Percentiles rank a stretch among this genome's conserved stretches.
These are phyloP conservation scores for Geum urbanum DNA, from an alignment of 306 rosid genomes.

Conservation along the genomic window DNA sequence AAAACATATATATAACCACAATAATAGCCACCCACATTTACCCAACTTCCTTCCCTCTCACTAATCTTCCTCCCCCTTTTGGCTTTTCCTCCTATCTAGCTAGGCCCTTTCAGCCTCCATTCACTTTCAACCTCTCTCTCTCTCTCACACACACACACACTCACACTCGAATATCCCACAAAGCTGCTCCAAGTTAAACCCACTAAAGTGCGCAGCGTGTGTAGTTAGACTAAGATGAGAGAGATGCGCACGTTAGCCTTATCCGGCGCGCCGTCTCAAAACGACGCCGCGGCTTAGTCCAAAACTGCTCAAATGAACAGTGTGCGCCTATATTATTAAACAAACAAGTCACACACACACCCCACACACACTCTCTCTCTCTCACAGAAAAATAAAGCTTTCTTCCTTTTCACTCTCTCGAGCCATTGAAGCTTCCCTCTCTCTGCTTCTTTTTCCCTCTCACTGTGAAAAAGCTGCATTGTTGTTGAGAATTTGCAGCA, in stretches of 20 bases:
- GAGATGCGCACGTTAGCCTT: neutral
- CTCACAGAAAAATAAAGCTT: neutral
- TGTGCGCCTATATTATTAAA: conserved; percentile 14
- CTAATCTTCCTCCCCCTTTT: conserved; percentile 5
- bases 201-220: conserved; percentile 36
- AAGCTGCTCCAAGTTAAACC: neutral
- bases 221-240: neutral
- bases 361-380: conserved; percentile 16
- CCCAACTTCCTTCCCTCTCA: no score
- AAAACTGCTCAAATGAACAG: conserved; percentile 30
- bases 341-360: conserved; percentile 5
- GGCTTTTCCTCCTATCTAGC: neutral
- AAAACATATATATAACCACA: conserved; percentile 30
- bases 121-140: neutral
- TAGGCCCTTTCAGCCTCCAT: conserved; percentile 21
- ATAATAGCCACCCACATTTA: conserved; percentile 5
- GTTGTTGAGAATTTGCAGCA: conserved; percentile 27
- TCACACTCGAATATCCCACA: neutral
- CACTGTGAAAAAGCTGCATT: conserved; percentile 30
- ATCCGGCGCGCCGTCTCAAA: conserved; percentile 23
- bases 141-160: conserved; percentile 19
- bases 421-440: conserved; percentile 8
- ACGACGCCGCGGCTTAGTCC: conserved; percentile 18
- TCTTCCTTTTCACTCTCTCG: no score
- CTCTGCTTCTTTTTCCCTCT: conserved; percentile 15